Conservation (phyloP, 169 alveolate species). For the Cryptosporidium parvum region DNA sequence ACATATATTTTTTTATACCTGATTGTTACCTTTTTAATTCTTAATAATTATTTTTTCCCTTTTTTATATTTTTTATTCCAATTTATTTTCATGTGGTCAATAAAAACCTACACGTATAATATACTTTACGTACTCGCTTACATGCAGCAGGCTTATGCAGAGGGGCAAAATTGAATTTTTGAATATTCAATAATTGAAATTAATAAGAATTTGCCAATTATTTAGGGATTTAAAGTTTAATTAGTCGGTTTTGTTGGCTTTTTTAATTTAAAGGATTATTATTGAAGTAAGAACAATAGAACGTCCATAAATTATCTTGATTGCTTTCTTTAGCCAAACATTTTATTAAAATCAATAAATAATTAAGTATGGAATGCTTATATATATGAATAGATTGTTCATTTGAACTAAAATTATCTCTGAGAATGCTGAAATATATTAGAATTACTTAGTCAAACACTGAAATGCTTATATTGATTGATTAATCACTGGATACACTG, state of each 20-base stretch:
- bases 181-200: not conserved
- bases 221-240: not conserved
- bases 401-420: not conserved
- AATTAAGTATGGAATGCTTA: not conserved
- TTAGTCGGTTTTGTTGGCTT: no score
- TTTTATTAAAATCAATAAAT: conserved; percentile 1
- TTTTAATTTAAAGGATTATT: no score
- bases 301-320: not conserved
- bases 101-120: conserved; percentile 51
- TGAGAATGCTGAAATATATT: not conserved
- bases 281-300: no score
- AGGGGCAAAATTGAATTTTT: conserved; percentile 9
- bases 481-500: conserved; percentile 66
- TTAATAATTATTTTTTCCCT: not conserved
- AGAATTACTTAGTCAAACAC: not conserved
- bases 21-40: conserved; percentile 1
- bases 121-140: conserved; percentile 66
- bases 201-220: not conserved
- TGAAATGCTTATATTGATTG: not conserved
- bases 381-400: not conserved
- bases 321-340: not conserved
- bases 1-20: conserved; percentile 1
- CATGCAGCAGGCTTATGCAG: conserved; percentile 48
- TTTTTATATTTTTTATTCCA: not conserved
- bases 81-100: conserved; percentile 58